A percentile compares a stretch with the other conserved stretches of the same genome.
These are phyloP conservation scores for Saccharomycopsis javanensis DNA, from an alignment of 805 yeast genomes.

Conservation along the genomic window DNA sequence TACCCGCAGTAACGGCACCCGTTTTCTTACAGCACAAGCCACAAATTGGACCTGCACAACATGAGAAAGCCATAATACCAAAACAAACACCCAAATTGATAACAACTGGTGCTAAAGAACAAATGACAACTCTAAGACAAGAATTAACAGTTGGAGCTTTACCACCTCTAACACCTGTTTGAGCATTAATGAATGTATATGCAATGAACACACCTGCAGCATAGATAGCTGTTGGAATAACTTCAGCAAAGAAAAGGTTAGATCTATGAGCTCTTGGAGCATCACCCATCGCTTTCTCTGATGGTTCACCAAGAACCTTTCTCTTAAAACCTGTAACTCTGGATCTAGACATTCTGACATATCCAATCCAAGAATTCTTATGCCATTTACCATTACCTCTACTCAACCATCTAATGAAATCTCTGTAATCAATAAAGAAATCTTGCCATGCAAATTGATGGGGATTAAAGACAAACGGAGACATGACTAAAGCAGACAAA, in stretches of 20 bases:
- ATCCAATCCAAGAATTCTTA: conserved; percentile 71
- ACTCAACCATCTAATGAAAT: conserved; percentile 64
- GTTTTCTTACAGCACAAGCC: conserved; percentile 47
- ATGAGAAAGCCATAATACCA: conserved; percentile 71
- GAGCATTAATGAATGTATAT: conserved; percentile 74
- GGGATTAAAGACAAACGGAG: conserved; percentile 71
- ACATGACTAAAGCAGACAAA: conserved; percentile 50
- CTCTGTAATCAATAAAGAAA: conserved; percentile 59
- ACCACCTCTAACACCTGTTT: conserved; percentile 62
- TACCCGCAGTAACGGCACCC: conserved; percentile 45
- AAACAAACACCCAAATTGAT: conserved; percentile 79
- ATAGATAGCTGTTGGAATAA: conserved; percentile 60
- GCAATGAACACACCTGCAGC: conserved; percentile 64
- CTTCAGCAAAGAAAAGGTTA: conserved; percentile 72
- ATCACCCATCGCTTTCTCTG: conserved; percentile 60
- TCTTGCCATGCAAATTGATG: conserved; percentile 64
- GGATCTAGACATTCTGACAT: conserved; percentile 68
- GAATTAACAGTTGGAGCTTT: conserved; percentile 46
- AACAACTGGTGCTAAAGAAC: conserved; percentile 85
- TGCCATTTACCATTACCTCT: conserved; percentile 66
- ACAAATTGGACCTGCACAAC: conserved; percentile 95
- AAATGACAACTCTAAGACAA: conserved; percentile 58
- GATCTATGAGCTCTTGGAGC: conserved; percentile 67
- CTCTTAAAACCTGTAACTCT: conserved; percentile 88
- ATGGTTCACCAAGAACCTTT: conserved; percentile 51